Conservation (phyloP, 2,329 filamentous ascomycete genomes). For the Onygena corvina region DNA sequence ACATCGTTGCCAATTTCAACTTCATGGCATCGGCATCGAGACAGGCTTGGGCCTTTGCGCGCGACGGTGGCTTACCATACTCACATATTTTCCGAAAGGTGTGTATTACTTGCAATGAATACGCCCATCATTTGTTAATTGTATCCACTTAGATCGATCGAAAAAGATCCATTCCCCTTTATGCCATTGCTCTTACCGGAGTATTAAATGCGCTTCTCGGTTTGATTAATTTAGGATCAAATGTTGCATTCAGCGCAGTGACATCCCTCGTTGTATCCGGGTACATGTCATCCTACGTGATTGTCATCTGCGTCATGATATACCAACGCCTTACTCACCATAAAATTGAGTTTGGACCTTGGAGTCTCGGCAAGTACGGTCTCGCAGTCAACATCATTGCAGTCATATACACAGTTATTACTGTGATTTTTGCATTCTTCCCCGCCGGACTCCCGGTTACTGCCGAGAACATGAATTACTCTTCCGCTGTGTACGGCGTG, state of each 20-base stretch:
- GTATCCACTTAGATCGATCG: not conserved
- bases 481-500: constrained; percentile 33
- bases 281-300: constrained; percentile 32
- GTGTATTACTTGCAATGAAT: not conserved
- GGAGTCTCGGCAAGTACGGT: constrained; percentile 32
- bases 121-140: not conserved
- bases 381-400: constrained; percentile 12
- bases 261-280: constrained; percentile 33
- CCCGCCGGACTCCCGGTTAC: constrained; percentile 3
- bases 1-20: constrained; percentile 22
- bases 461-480: constrained; percentile 13
- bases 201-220: constrained; percentile 23
- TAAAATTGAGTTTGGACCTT: constrained; percentile 35
- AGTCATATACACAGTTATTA: constrained; percentile 9
- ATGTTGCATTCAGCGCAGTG: constrained; percentile 35
- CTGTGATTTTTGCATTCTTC: constrained; percentile 14
- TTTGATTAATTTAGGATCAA: constrained; percentile 42
- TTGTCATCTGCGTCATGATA: constrained; percentile 38
- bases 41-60: constrained; percentile 32
- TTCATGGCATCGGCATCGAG: constrained; percentile 26
- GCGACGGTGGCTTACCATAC: constrained; percentile 45
- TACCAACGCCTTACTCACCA: constrained; percentile 29
- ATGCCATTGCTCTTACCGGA: constrained; percentile 3
- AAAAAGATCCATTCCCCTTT: constrained; percentile 5
- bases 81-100: constrained; percentile 15